Evolutionary conservation across 2,329 filamentous ascomycete species (phyloP), one percentile per base, ranked within the genome.

Genomic region (Fusarium duplospermum): DNA sequence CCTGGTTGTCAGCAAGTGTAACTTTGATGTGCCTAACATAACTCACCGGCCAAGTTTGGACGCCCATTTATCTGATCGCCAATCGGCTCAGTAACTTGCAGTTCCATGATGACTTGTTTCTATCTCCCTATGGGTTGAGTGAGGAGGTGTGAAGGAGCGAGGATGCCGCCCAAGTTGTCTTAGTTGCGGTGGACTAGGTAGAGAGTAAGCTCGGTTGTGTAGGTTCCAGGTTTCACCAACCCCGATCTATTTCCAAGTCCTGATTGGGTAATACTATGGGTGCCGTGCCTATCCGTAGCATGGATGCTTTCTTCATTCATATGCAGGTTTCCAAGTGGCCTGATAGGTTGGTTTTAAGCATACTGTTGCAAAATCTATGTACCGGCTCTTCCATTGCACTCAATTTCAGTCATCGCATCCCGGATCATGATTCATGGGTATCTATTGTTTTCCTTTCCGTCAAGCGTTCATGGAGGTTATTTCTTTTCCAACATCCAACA

Each of bases 351-450:
- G 14, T 33, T 52, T 52, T 18, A 33, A 31, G 27, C 29, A 3
- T 31, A 31, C 20, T 20, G 50, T 54, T 54, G 27, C 50, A 38
- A 57, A 38, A 20, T 36, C 54, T 57, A 57, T 57, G 13, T 20
- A 54, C 27, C 82, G 84, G 20, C 70, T 78, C 0, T 31, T 16
- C 63, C 29, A n/a, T 27, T n/a, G n/a, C 47, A n/a, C 52, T 18
- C 18, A 33, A 22, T 56, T 22, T 38, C 24, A 38, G 29, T 38
- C 24, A 38, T 58, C 22, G 54, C 42, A 50, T 20, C 36, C 22
- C 27, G 33, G 27, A 54, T 31, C 50, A n/a, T 57, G 68, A 64
- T 40, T 33, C 33, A 50, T 61, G 72, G 72, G 72, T 74, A 74
- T 74, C 63, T 70, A 62, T 73, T 56, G 10, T 70, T 61, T 54